Conservation (phyloP, 371 early-diverging fungal species). For the Haplosporangium sp. region DNA sequence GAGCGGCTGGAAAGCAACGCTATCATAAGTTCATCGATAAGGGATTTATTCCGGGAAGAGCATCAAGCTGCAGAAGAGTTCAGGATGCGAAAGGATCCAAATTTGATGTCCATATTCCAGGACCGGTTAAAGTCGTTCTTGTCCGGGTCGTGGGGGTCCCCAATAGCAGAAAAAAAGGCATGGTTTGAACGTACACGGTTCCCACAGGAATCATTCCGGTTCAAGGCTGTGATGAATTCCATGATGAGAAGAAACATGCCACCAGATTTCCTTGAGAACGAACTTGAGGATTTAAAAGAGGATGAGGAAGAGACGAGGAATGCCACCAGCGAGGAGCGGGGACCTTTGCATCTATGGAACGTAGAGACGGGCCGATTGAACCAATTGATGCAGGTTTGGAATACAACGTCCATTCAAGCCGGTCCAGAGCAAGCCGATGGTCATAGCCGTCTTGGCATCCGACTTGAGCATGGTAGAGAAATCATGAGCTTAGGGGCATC, state of each 20-base stretch:
- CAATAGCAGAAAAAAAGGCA: too few relatives aligned
- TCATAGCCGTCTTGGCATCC: conserved; percentile 12
- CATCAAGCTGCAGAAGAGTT: conserved; percentile 18
- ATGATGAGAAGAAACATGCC: conserved; percentile 1
- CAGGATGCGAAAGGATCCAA: conserved; percentile 1
- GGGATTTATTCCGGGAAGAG: conserved; percentile 7
- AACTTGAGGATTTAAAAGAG: conserved; percentile 20
- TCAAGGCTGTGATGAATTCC: conserved; percentile 15
- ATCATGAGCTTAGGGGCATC: neutral
- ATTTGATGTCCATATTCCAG: neutral
- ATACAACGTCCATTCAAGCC: neutral
- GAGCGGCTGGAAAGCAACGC: conserved; percentile 12
- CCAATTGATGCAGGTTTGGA: conserved; percentile 14
- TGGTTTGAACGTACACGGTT: conserved; percentile 20
- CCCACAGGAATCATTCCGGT: conserved; percentile 22
- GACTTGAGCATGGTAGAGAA: conserved; percentile 17
- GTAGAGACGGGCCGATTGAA: too few relatives aligned
- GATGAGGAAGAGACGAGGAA: neutral
- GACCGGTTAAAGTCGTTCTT: conserved; percentile 9
- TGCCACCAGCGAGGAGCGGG: neutral
- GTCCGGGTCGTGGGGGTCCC: neutral
- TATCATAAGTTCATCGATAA: neutral
- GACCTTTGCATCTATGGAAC: neutral
- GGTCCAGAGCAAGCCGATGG: conserved; percentile 13
- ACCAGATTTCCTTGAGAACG: conserved; percentile 18